A percentile compares a stretch with the other conserved stretches of the same genome.
These are phyloP conservation scores for Capsicum pubescens DNA, from an alignment of 257 asterid genomes.

Conservation along the genomic window DNA sequence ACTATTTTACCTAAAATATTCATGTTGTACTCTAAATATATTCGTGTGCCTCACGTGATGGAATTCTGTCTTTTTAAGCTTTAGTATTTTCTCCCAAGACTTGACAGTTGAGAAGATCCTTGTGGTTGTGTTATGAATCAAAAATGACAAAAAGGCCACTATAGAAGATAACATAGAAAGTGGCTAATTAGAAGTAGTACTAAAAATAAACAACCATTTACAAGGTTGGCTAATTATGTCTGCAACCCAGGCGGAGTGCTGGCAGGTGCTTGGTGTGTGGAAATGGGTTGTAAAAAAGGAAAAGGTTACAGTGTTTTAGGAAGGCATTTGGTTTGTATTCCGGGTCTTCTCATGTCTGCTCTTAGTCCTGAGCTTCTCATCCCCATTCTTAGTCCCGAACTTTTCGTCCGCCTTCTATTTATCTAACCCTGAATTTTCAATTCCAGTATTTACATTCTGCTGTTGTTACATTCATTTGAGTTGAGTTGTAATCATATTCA, in stretches of 20 bases:
- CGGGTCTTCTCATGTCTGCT: no score
- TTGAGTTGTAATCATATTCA: not conserved
- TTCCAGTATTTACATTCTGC: not conserved
- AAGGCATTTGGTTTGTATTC: no score
- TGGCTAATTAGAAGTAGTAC: no score
- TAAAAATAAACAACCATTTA: no score
- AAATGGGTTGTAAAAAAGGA: not conserved
- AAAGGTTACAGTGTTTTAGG: not conserved
- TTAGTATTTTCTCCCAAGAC: not conserved
- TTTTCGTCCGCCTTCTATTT: not conserved
- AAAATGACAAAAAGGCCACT: not conserved
- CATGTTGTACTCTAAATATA: not conserved
- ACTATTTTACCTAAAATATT: not conserved
- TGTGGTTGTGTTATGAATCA: not conserved
- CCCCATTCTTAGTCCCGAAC: not conserved
- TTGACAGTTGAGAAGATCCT: not conserved
- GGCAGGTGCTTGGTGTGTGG: not conserved
- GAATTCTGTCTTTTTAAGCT: not conserved
- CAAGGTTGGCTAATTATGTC: no score
- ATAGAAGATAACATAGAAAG: no score
- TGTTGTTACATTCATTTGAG: not conserved
- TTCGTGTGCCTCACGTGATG: not conserved
- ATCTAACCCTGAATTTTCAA: not conserved
- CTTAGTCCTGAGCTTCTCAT: not conserved
- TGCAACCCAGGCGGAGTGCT: not conserved